Conservation (phyloP, 2,329 filamentous ascomycete genomes). For the Penicillium sp. region DNA sequence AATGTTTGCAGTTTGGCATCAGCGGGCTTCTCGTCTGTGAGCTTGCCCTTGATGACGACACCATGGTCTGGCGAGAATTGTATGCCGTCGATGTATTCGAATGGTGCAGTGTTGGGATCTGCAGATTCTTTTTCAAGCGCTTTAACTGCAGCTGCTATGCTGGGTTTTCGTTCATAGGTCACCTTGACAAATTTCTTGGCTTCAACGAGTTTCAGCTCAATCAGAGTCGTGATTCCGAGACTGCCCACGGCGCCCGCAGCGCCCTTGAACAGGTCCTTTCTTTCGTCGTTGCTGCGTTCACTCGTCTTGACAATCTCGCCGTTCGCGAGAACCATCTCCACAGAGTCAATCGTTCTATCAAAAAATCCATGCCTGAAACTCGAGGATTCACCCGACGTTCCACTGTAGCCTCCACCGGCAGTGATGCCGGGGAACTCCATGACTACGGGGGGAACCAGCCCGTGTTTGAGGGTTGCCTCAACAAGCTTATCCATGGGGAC, state of each 20-base stretch:
- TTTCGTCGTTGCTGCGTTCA: conserved; percentile 43
- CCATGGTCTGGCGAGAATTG: conserved; percentile 55
- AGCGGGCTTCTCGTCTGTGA: conserved; percentile 46
- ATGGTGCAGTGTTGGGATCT: conserved; percentile 21
- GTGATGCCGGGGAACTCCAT: conserved; percentile 72
- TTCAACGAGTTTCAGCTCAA: conserved; percentile 56
- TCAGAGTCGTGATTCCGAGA: conserved; percentile 56
- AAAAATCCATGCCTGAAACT: conserved; percentile 65
- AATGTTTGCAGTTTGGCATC: conserved; percentile 45
- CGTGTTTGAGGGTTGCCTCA: conserved; percentile 51
- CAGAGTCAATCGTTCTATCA: conserved; percentile 57
- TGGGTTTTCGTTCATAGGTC: conserved; percentile 55
- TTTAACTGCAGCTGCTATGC: conserved; percentile 48
- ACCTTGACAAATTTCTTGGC: conserved; percentile 58
- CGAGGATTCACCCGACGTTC: conserved; percentile 59
- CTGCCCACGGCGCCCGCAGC: conserved; percentile 59
- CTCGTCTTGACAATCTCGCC: conserved; percentile 47
- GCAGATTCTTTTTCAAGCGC: conserved; percentile 45
- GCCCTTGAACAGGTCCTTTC: conserved; percentile 55
- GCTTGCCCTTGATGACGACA: conserved; percentile 58
- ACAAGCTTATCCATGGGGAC: conserved; percentile 65
- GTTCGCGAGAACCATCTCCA: conserved; percentile 61
- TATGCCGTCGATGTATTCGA: conserved; percentile 69
- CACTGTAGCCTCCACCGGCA: conserved; percentile 62
- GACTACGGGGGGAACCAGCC: conserved; percentile 60